Evolutionary conservation across 345 rosid genomes (phyloP), one percentile per base, ranked within the genome.

Genomic region (Rhizophora apiculata): DNA sequence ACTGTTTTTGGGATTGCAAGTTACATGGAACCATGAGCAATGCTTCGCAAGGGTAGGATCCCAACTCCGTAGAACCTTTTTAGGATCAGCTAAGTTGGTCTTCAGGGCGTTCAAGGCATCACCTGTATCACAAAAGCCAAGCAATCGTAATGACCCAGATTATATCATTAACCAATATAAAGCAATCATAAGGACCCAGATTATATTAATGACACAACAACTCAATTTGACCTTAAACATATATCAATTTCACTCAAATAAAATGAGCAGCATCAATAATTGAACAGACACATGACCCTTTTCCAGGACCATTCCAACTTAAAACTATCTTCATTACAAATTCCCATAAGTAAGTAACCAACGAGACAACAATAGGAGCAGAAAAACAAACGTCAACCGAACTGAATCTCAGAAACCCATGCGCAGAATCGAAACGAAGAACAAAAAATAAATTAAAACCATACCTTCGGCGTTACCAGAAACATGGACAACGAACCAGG

Each of bases 21-120:
- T 90, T 56, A 92, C 87, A 71, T 92, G 88, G 72, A 82, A 86
- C 98, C 98, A 92, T 26, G 90, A 85, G 83, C 96, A 92, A 9
- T 95, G 98, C 79, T 76, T 86, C 65, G 78, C 87, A 65, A 84
- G 89, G 68, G 93, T 85, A 39, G 95, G 31, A 80, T 88, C 91
- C 98, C 98, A 92, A 80, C 91, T 88, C 68, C 87, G 87, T 58
- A 92, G 80, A 68, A 87, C 85, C 57, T 78, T 87, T 72, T 85
- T 83, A 68, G 98, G 97, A 79, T 91, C 96, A 16, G 69, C 72
- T 63, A 93, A 79, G 75, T 76, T 85, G 62, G 74, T 74, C 85
- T 80, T 93, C 76, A 93, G 49, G 6, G 96, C 88, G 83, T 83
- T 88, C 78, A 93, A 74, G 46, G 96, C 98, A 68, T 91, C 98